Evolutionary conservation across 2,329 filamentous ascomycete species (phyloP).

Genomic region (Venturia nashicola): DNA sequence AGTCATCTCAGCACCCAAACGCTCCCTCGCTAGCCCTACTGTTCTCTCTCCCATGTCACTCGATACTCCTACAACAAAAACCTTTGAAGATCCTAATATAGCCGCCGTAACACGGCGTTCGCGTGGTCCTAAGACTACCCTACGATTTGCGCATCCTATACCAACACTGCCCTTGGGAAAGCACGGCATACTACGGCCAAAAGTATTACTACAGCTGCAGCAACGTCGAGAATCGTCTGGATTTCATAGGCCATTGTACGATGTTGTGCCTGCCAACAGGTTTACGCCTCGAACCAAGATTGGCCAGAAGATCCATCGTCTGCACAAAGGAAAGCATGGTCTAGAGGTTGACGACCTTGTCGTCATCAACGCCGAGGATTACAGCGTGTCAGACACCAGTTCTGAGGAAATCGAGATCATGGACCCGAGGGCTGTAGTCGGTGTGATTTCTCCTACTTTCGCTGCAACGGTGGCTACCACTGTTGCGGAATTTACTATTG

Average conservation of each 20-base stretch:
- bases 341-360: conserved; percentile 59
- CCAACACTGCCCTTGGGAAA: conserved; percentile 32
- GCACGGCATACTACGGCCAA: conserved; percentile 40
- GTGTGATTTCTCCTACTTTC: conserved; percentile 48
- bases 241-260: conserved; percentile 55
- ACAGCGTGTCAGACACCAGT: conserved; percentile 25
- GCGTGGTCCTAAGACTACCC: conserved; percentile 48
- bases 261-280: conserved; percentile 59
- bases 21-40: background rate
- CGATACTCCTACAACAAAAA: background rate
- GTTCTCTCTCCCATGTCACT: background rate
- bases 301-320: conserved; percentile 41
- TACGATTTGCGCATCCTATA: conserved; percentile 55
- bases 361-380: conserved; percentile 58
- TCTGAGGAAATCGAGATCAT: conserved; percentile 28
- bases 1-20: background rate
- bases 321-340: conserved; percentile 51
- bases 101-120: conserved; percentile 11
- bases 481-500: conserved; percentile 41
- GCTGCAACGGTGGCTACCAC: conserved; percentile 40
- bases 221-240: conserved; percentile 46
- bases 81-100: background rate
- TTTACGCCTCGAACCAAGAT: conserved; percentile 34
- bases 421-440: conserved; percentile 46
- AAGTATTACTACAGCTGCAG: conserved; percentile 60